Percentiles rank a stretch among this genome's conserved stretches.
phyloP scores from a whole-genome alignment of 805 yeast species.

The Candida alai region DNA sequence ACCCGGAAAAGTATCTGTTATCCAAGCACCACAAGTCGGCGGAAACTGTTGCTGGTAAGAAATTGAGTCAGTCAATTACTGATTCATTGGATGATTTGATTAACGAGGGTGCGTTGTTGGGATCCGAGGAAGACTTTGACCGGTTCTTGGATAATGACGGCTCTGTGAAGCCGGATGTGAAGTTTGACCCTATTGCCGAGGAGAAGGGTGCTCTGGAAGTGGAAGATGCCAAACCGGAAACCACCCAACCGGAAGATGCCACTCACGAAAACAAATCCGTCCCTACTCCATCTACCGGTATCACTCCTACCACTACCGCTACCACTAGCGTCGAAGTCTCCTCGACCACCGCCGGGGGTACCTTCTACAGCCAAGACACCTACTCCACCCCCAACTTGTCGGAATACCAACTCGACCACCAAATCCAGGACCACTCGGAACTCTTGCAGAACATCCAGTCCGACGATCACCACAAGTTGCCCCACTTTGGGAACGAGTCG shows the following conservation, averaged over 20 bases:
- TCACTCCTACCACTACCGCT: too few species aligned
- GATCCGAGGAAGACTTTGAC: slow-evolving; percentile 51
- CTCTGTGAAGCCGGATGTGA: slow-evolving; percentile 45
- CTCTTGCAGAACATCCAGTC: slow-evolving; percentile 33
- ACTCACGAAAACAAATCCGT: too few species aligned
- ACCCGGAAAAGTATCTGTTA: slow-evolving; percentile 36
- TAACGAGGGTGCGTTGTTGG: slow-evolving; percentile 43
- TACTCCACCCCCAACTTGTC: slow-evolving; percentile 43
- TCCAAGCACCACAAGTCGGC: background rate
- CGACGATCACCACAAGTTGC: slow-evolving; percentile 31
- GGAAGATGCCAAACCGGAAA: slow-evolving; percentile 11
- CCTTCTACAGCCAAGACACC: slow-evolving; percentile 12
- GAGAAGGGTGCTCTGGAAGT: slow-evolving; percentile 10
- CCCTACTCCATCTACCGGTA: too few species aligned
- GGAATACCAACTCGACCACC: slow-evolving; percentile 40
- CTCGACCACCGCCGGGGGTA: background rate
- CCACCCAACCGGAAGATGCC: background rate
- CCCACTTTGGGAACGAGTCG: slow-evolving; percentile 9
- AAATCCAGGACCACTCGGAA: slow-evolving; percentile 34
- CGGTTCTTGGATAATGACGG: slow-evolving; percentile 52
- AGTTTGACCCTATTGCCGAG: slow-evolving; percentile 19
- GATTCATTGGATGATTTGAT: slow-evolving; percentile 53
- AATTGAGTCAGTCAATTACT: slow-evolving; percentile 26
- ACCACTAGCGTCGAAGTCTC: background rate
- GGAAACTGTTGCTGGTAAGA: background rate